Conservation (phyloP, 768 basidiomycete genomes). For the Kwoniella shandongensis region DNA sequence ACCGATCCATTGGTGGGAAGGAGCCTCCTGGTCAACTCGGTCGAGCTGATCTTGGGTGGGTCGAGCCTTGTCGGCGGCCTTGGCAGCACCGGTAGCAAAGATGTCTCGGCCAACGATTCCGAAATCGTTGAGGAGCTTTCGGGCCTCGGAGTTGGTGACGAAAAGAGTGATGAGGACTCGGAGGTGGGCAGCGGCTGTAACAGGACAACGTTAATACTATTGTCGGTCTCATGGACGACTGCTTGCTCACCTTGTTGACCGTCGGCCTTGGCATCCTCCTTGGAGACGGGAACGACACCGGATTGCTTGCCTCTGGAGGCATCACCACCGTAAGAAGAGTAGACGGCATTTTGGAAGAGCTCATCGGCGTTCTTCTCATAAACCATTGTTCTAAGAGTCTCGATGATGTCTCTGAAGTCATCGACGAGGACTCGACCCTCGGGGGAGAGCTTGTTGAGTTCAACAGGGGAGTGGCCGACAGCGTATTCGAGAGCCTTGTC, state of each 20-base stretch:
- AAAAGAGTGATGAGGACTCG: slow-evolving; percentile 83
- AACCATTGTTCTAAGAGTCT: slow-evolving; percentile 70
- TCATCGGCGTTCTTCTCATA: slow-evolving; percentile 82
- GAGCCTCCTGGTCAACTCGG: slow-evolving; percentile 69
- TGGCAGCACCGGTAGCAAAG: slow-evolving; percentile 69
- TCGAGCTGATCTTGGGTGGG: slow-evolving; percentile 66
- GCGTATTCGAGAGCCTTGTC: slow-evolving; percentile 70
- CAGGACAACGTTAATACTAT: background rate
- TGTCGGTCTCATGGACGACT: background rate
- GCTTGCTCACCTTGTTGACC: slow-evolving; percentile 62
- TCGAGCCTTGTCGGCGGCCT: slow-evolving; percentile 68
- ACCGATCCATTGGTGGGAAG: slow-evolving; percentile 66
- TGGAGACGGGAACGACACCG: slow-evolving; percentile 60
- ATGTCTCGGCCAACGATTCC: slow-evolving; percentile 66
- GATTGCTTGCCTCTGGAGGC: slow-evolving; percentile 54
- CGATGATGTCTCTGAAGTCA: slow-evolving; percentile 71
- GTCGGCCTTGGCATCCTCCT: slow-evolving; percentile 63
- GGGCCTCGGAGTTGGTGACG: slow-evolving; percentile 85
- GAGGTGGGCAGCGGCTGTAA: slow-evolving; percentile 75
- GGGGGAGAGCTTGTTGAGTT: slow-evolving; percentile 66
- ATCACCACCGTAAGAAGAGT: slow-evolving; percentile 58
- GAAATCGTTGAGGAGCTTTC: slow-evolving; percentile 68
- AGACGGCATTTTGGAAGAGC: slow-evolving; percentile 86
- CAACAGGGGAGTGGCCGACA: slow-evolving; percentile 62
- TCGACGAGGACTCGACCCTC: slow-evolving; percentile 74